Evolutionary conservation across 164 flowering plant species (phyloP).

Genomic region (Tinospora cordifolia): DNA sequence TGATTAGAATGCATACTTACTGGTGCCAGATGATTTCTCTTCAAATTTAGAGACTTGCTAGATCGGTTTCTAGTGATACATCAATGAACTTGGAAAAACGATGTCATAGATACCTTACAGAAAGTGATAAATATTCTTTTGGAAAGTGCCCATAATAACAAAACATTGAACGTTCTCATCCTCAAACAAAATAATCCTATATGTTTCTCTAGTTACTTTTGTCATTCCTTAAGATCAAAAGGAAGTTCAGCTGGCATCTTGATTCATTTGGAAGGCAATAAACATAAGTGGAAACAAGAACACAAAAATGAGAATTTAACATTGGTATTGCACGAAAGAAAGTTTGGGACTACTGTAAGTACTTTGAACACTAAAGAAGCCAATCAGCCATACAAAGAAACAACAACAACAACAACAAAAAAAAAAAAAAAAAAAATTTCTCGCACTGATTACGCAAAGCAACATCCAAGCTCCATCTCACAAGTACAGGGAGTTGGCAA

Average conservation of each 20-base stretch:
- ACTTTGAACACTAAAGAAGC: no score
- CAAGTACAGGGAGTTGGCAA: constrained; percentile 65
- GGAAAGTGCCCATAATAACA: no score
- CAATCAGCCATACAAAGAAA: not conserved
- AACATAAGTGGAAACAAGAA: no score
- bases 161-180: no score
- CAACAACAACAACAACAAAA: not conserved
- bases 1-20: not conserved
- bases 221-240: not conserved
- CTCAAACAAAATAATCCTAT: not conserved
- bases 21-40: not conserved
- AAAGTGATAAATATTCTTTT: no score
- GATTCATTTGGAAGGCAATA: no score
- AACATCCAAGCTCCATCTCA: constrained; percentile 11
- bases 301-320: no score
- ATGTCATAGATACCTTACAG: no score
- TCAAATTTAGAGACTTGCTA: not conserved
- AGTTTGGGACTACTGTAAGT: not conserved
- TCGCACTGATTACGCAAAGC: not conserved
- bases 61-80: no score
- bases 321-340: not conserved
- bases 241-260: not conserved
- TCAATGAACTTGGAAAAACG: no score
- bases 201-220: not conserved
- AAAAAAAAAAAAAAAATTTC: not conserved